These are phyloP conservation scores for Chalciporus piperatus DNA, from an alignment of 768 basidiomycete genomes.

Conservation along the genomic window DNA sequence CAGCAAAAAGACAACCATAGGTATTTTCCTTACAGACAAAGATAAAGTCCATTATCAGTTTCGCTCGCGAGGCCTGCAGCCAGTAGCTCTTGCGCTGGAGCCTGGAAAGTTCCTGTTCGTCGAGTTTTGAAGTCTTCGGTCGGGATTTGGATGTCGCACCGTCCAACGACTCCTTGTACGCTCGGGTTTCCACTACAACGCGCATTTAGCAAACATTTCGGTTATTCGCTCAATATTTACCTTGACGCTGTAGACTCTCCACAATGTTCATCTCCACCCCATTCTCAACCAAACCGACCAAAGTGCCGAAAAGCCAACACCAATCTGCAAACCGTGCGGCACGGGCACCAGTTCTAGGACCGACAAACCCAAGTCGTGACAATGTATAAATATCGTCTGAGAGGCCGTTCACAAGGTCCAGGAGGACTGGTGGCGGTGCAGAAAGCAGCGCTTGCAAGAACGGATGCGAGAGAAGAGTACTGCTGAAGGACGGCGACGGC, in stretches of 20 bases:
- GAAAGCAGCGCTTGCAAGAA: conserved; percentile 74
- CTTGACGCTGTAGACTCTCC: conserved; percentile 57
- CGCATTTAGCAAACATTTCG: neutral
- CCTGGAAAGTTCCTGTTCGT: conserved; percentile 67
- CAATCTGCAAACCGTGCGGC: conserved; percentile 78
- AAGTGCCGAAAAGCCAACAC: conserved; percentile 81
- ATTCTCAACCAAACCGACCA: conserved; percentile 82
- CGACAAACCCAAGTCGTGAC: conserved; percentile 65
- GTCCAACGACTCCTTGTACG: conserved; percentile 71
- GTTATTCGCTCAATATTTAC: conserved; percentile 32
- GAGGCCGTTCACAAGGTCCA: conserved; percentile 71
- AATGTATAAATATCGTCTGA: conserved; percentile 82
- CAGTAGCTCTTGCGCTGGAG: conserved; percentile 74
- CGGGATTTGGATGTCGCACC: conserved; percentile 70
- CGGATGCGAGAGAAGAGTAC: conserved; percentile 43
- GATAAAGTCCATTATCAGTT: conserved; percentile 80
- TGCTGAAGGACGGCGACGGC: conserved; percentile 6
- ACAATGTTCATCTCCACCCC: conserved; percentile 75
- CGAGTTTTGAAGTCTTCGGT: conserved; percentile 52
- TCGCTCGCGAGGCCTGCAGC: conserved; percentile 66
- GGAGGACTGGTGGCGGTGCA: conserved; percentile 77
- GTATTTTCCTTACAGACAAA: conserved; percentile 67
- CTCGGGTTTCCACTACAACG: conserved; percentile 62
- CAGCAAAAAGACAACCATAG: conserved; percentile 18
- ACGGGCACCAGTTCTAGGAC: conserved; percentile 59